phyloP scores from a whole-genome alignment of 2,329 filamentous ascomycete species.

The Neonectria magnoliae region DNA sequence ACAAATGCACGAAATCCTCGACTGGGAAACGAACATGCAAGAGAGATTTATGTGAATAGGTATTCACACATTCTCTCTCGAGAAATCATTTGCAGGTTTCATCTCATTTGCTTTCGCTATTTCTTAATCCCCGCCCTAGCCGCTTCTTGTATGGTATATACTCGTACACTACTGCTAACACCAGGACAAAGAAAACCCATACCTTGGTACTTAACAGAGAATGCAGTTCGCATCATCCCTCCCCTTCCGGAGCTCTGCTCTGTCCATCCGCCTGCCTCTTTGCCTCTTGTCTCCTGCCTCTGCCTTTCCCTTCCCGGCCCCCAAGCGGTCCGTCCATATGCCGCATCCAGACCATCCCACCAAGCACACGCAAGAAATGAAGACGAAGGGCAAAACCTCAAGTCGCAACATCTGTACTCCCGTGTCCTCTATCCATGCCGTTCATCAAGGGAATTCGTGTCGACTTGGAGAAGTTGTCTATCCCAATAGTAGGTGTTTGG shows the following conservation, averaged over 20 bases:
- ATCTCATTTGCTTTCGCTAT: slow-evolving; percentile 10
- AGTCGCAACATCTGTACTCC: slow-evolving; percentile 38
- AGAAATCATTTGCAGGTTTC: background rate
- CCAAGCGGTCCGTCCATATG: slow-evolving; percentile 6
- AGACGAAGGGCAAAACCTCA: slow-evolving; percentile 22
- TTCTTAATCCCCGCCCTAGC: background rate
- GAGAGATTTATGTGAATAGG: too few relatives aligned
- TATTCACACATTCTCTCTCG: too few relatives aligned
- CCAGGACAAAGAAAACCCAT: slow-evolving; percentile 5
- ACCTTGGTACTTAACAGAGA: too few relatives aligned
- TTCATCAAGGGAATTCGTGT: slow-evolving; percentile 39
- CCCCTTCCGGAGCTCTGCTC: too few relatives aligned
- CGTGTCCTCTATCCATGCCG: slow-evolving; percentile 41
- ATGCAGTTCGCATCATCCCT: too few relatives aligned
- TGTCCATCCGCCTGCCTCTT: too few relatives aligned
- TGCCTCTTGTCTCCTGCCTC: background rate
- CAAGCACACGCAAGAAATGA: slow-evolving; percentile 13
- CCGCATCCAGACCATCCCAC: slow-evolving; percentile 11
- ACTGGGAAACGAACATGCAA: background rate
- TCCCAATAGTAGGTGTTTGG: slow-evolving; percentile 32
- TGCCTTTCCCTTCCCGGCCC: background rate
- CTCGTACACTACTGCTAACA: slow-evolving; percentile 25
- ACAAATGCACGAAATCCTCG: slow-evolving; percentile 4
- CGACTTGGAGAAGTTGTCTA: slow-evolving; percentile 28
- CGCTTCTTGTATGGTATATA: slow-evolving; percentile 27